Conservation (phyloP, 1,139 yeast species). For the Suhomyces guaymorum region DNA sequence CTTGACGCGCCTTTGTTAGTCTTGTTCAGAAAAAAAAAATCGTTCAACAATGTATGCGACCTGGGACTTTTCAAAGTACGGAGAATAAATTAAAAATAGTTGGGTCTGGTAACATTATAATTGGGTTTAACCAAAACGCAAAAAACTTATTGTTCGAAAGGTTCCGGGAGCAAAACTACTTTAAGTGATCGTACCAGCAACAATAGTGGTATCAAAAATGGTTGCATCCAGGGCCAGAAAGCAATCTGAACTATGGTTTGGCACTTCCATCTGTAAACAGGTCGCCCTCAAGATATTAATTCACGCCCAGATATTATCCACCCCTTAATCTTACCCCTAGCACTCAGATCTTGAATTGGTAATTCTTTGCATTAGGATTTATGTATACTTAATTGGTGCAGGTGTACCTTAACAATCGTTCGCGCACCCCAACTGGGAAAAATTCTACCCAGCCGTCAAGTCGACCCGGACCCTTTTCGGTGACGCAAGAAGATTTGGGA, state of each 20-base stretch:
- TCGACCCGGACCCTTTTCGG: constrained; percentile 1
- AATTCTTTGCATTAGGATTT: constrained; percentile 1
- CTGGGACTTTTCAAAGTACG: constrained; percentile 3
- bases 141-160: too few relatives aligned
- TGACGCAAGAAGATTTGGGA: not conserved
- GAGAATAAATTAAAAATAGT: constrained; percentile 2
- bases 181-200: not conserved
- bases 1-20: constrained; percentile 6
- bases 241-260: too few relatives aligned
- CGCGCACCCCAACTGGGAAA: not conserved
- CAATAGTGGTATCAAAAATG: too few relatives aligned
- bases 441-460: constrained; percentile 4
- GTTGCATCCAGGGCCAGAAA: too few relatives aligned
- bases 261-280: too few relatives aligned
- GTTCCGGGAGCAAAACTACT: too few relatives aligned
- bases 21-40: constrained; percentile 4
- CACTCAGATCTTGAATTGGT: too few relatives aligned
- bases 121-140: too few relatives aligned
- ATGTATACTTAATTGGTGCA: constrained; percentile 2
- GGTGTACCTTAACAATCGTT: constrained; percentile 1
- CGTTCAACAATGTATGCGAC: constrained; percentile 1
- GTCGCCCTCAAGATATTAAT: too few relatives aligned
- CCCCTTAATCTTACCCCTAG: too few relatives aligned
- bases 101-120: constrained; percentile 1
- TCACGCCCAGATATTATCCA: too few relatives aligned